Evolutionary conservation across 1,284 basidiomycete species (phyloP).

Genomic region (Fomitopsis betulina): DNA sequence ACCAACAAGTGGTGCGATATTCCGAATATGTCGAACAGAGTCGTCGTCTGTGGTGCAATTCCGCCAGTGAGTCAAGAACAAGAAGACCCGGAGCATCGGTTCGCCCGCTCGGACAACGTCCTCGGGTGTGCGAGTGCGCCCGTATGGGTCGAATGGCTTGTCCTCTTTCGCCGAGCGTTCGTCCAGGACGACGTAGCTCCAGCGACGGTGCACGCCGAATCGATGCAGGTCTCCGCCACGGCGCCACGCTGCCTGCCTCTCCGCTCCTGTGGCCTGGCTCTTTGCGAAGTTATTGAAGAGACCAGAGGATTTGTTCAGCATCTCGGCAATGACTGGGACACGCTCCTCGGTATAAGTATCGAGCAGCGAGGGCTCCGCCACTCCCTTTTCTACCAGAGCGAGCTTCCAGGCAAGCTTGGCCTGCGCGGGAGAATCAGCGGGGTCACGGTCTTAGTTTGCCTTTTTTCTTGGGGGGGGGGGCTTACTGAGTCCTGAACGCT

Average conservation of each 20-base stretch:
- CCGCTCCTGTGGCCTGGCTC: neutral
- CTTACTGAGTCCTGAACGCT: conserved; percentile 5
- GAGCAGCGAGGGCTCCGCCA: conserved; percentile 15
- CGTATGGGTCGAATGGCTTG: neutral
- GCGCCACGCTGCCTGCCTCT: neutral
- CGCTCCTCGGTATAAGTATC: conserved; percentile 25
- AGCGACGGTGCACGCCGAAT: neutral
- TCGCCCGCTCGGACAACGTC: too few relatives aligned
- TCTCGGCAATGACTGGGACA: conserved; percentile 21
- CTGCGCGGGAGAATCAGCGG: conserved; percentile 1
- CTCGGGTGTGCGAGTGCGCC: neutral
- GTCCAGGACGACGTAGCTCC: neutral
- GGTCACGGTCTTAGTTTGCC: too few relatives aligned
- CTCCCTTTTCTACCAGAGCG: conserved; percentile 23
- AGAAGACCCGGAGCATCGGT: conserved; percentile 35
- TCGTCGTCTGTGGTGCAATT: neutral
- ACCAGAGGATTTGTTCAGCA: conserved; percentile 19
- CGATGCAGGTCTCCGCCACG: neutral
- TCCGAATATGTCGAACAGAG: conserved; percentile 14
- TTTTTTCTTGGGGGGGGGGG: too few relatives aligned
- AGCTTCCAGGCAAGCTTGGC: conserved; percentile 32
- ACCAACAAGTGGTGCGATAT: conserved; percentile 16
- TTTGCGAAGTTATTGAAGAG: neutral
- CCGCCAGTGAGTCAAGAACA: neutral
- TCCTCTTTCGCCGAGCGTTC: neutral